Percentiles rank a stretch among this genome's conserved stretches.
Evolutionary conservation across 345 rosid species (phyloP).

Genomic region (Gossypium herbaceum): DNA sequence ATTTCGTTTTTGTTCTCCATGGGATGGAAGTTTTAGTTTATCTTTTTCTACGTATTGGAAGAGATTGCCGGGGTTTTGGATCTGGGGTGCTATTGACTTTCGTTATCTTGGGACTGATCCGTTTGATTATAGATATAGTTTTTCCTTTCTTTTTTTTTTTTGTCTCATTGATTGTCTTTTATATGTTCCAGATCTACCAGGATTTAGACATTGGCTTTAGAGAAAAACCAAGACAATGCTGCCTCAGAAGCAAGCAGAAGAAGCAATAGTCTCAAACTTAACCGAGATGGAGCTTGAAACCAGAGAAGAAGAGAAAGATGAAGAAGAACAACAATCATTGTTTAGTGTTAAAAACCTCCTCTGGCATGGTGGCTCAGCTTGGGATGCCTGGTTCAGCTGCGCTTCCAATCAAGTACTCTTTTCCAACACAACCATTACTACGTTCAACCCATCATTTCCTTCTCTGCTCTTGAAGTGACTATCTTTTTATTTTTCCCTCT

Average conservation of each 20-base stretch:
- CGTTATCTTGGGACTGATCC: slow-evolving; percentile 24
- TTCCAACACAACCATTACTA: not conserved
- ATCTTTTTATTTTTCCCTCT: not conserved
- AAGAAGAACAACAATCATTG: slow-evolving; percentile 37
- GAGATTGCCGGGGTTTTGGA: slow-evolving; percentile 13
- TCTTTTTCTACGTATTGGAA: slow-evolving; percentile 9
- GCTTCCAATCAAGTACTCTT: slow-evolving; percentile 86
- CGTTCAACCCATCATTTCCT: not conserved
- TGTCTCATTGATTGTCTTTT: slow-evolving; percentile 41
- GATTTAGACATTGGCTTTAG: slow-evolving; percentile 27
- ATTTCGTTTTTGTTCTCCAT: not conserved
- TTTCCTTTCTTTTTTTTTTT: slow-evolving; percentile 19
- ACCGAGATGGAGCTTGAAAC: slow-evolving; percentile 48
- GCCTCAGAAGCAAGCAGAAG: slow-evolving; percentile 88
- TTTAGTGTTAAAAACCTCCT: slow-evolving; percentile 60
- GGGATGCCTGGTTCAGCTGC: slow-evolving; percentile 99
- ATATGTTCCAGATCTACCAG: slow-evolving; percentile 38
- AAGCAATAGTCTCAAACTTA: slow-evolving; percentile 66
- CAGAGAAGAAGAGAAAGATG: slow-evolving; percentile 28
- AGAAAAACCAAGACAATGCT: slow-evolving; percentile 47
- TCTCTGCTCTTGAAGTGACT: not conserved
- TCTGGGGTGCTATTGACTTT: slow-evolving; percentile 31
- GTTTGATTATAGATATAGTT: not conserved
- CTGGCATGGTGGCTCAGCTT: slow-evolving; percentile 98
- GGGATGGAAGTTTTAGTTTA: slow-evolving; percentile 6